Evolutionary conservation across 495 filamentous ascomycete genomes (phyloP), one percentile per base, ranked within the genome.

Genomic region (Penicillium cinerascens): DNA sequence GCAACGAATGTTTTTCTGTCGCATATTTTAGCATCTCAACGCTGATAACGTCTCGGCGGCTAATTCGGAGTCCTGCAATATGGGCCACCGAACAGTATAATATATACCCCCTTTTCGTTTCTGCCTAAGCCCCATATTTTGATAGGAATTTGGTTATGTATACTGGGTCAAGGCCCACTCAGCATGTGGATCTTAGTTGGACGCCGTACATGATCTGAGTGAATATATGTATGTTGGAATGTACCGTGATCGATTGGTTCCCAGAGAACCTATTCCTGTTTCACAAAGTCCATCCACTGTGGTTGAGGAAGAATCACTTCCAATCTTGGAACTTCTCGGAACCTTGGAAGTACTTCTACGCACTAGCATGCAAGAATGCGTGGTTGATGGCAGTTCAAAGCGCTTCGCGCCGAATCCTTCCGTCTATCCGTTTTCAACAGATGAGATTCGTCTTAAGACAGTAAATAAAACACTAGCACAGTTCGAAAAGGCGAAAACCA

Each of bases 401-500:
- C 29, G 29, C 29, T 13, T 33, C 29, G 29, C 29, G 29, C 29
- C 29, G 11, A 13, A 13, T 3, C 1, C 29, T 33, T 15, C 29
- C 29, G 29, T 33, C 10, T 33, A 33, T 33, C 22, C 58, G 55
- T 66, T 64, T 62, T 63, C 64, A 65, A 67, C 60, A 70, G 55
- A 65, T 67, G 64, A 60, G 48, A 68, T 68, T 67, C 58, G 56
- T 68, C 56, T 59, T 62, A 55, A 63, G 60, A 47, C 55, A 60
- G 58, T 52, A 63, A 53, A 63, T 65, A 60, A 54, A 66, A 69
- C 53, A 64, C 60, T 62, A 66, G 66, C 64, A 75, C 65, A 69
- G 66, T 69, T 69, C 61, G 66, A 70, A 70, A 60, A 68, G 65
- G 65, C 63, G 56, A 60, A 68, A 70, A 61, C 72, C 72, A 69